phyloP scores from a whole-genome alignment of 257 asterid genomes.

The Penstemon eatonii region DNA sequence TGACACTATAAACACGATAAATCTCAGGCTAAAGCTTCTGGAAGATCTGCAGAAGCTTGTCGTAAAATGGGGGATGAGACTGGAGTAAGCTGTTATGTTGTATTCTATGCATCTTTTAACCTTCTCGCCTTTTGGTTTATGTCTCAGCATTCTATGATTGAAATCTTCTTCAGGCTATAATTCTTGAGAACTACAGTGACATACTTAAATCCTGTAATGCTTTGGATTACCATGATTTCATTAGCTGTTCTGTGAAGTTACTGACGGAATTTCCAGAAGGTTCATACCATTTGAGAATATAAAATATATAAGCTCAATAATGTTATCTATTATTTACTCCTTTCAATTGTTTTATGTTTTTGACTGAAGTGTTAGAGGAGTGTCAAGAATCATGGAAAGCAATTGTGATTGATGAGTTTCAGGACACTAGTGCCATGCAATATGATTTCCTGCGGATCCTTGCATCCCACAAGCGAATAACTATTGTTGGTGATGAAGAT shows the following conservation, averaged over 20 bases:
- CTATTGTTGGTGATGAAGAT: slow-evolving; percentile 97
- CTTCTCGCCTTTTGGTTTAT: slow-evolving; percentile 22
- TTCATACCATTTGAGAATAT: slow-evolving; percentile 36
- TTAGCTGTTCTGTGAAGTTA: slow-evolving; percentile 79
- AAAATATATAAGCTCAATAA: slow-evolving; percentile 12
- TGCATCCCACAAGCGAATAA: slow-evolving; percentile 79
- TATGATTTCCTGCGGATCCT: slow-evolving; percentile 65
- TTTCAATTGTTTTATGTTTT: slow-evolving; percentile 29
- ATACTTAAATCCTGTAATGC: slow-evolving; percentile 91
- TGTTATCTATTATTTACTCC: slow-evolving; percentile 24
- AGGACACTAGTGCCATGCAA: slow-evolving; percentile 96
- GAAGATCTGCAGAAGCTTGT: slow-evolving; percentile 73
- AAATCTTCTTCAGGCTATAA: slow-evolving; percentile 62
- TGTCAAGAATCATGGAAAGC: slow-evolving; percentile 86
- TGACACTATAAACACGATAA: slow-evolving; percentile 22
- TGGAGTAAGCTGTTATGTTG: slow-evolving; percentile 60
- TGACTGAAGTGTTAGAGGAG: slow-evolving; percentile 56
- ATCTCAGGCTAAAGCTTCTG: slow-evolving; percentile 92
- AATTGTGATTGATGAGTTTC: slow-evolving; percentile 91
- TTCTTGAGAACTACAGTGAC: slow-evolving; percentile 69
- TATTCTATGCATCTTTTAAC: slow-evolving; percentile 18
- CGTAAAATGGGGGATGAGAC: slow-evolving; percentile 56
- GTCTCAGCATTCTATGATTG: slow-evolving; percentile 28
- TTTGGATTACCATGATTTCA: slow-evolving; percentile 91
- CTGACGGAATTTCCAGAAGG: slow-evolving; percentile 90